Evolutionary conservation across 1,284 basidiomycete species (phyloP).

Genomic region (Heterobasidion irregulare): DNA sequence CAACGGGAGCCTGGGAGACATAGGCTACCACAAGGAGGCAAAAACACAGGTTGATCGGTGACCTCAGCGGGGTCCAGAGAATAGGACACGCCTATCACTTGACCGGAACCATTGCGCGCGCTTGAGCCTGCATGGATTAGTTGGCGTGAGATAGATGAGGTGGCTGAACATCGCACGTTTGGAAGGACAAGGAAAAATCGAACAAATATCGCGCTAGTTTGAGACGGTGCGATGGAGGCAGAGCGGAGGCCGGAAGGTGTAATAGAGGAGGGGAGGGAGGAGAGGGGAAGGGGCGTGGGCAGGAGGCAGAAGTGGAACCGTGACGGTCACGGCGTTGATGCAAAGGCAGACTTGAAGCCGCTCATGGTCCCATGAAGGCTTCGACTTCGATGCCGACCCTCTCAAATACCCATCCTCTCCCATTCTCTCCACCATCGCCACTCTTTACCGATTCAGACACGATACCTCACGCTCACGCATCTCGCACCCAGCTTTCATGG

Average conservation of each 20-base stretch:
- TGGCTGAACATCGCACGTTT: no score
- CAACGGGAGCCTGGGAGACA: no score
- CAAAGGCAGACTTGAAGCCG: background rate
- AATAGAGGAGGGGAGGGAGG: background rate
- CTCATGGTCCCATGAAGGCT: background rate
- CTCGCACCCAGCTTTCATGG: conserved; percentile 4
- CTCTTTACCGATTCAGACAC: background rate
- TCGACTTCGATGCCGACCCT: background rate
- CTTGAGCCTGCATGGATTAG: no score
- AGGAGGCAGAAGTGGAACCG: background rate
- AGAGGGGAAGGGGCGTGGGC: background rate
- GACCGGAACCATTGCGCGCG: no score
- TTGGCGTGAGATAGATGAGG: no score
- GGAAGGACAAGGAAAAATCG: no score
- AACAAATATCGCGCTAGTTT: no score
- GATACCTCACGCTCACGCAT: background rate
- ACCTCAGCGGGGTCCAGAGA: no score
- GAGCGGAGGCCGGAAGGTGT: background rate
- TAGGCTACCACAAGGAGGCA: no score
- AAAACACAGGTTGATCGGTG: no score
- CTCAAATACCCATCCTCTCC: background rate
- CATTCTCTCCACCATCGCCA: background rate
- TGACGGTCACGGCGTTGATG: background rate
- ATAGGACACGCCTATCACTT: no score
- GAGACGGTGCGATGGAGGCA: no score